phyloP scores from a whole-genome alignment of 2,329 filamentous ascomycete genomes.

The Penicillium sp. region DNA sequence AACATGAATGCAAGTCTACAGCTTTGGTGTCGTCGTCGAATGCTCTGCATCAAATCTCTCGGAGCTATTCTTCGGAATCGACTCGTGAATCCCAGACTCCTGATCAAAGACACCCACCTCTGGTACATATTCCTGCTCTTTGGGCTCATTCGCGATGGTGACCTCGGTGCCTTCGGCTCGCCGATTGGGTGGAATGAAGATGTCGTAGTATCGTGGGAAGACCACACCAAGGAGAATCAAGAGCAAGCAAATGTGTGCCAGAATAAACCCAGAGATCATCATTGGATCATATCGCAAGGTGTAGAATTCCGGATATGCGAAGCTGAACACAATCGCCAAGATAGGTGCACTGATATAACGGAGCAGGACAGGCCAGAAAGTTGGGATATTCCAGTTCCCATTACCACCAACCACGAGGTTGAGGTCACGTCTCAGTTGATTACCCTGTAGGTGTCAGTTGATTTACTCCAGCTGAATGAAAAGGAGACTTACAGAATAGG shows the following conservation, averaged over 20 bases:
- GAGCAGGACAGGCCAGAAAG: constrained; percentile 53
- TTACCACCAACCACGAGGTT: constrained; percentile 57
- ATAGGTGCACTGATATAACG: constrained; percentile 55
- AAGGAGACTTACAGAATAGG: constrained; percentile 56
- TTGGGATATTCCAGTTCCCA: constrained; percentile 59
- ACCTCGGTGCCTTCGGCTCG: constrained; percentile 45
- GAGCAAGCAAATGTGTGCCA: constrained; percentile 52
- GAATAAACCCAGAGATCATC: constrained; percentile 53
- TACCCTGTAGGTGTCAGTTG: constrained; percentile 43
- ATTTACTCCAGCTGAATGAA: too few relatives aligned
- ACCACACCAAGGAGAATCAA: constrained; percentile 53
- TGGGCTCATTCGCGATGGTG: not conserved
- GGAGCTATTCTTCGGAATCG: not conserved
- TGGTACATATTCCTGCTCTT: not conserved
- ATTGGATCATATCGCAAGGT: constrained; percentile 53
- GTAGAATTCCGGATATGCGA: constrained; percentile 56
- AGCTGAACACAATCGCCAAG: constrained; percentile 55
- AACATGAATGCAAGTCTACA: not conserved
- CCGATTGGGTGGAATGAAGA: constrained; percentile 53
- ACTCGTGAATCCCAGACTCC: not conserved
- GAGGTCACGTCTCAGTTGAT: constrained; percentile 58
- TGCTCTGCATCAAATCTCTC: not conserved
- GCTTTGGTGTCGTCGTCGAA: not conserved
- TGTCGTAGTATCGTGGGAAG: constrained; percentile 57
- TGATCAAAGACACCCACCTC: not conserved